These are phyloP conservation scores for Annulohypoxylon moriforme DNA, from an alignment of 495 filamentous ascomycete genomes.

Conservation along the genomic window DNA sequence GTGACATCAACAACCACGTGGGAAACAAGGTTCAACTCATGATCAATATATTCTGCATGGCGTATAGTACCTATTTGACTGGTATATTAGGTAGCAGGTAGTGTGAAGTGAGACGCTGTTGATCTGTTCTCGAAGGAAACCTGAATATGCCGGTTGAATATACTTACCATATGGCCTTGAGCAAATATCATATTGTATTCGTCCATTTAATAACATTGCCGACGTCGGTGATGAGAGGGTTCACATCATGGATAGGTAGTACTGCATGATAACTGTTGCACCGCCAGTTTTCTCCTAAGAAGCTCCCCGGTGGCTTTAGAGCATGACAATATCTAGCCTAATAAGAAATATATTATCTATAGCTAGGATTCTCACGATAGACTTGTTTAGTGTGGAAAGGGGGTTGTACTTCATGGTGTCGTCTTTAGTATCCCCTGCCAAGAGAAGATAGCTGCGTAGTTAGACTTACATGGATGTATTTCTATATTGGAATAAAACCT, in stretches of 20 bases:
- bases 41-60: constrained; percentile 14
- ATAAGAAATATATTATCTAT: background rate
- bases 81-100: no score
- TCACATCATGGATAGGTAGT: background rate
- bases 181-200: background rate
- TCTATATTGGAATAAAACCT: background rate
- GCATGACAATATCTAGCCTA: background rate
- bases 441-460: background rate
- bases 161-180: background rate
- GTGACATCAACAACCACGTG: constrained; percentile 16
- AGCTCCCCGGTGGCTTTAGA: background rate
- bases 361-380: background rate
- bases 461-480: background rate
- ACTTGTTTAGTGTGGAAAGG: background rate
- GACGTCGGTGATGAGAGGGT: background rate
- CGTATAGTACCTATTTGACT: background rate
- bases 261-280: background rate
- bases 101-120: background rate
- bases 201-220: background rate
- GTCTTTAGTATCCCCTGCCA: background rate
- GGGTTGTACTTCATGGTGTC: background rate
- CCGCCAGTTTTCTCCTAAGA: background rate
- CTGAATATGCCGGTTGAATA: constrained; percentile 22
- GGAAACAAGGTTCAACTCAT: constrained; percentile 5
- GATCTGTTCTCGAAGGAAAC: background rate